Percentiles rank a stretch among this genome's conserved stretches.
Evolutionary conservation across 306 rosid species (phyloP).

Genomic region (Sindora glabra): DNA sequence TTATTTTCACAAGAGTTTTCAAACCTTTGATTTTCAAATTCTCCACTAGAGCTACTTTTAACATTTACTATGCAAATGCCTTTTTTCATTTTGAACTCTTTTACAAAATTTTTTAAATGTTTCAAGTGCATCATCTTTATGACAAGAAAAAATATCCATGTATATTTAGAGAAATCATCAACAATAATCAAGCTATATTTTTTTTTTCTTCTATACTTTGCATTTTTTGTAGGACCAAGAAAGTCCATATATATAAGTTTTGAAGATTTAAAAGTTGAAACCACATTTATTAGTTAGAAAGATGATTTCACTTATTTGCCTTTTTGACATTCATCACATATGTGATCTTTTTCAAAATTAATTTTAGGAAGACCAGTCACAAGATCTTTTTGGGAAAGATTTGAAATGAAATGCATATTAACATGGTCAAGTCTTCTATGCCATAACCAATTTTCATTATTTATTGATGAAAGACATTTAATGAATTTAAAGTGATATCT

Average conservation of each 20-base stretch:
- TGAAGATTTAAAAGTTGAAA: too few relatives aligned
- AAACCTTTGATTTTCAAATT: neutral
- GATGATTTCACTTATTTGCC: too few relatives aligned
- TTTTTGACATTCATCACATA: too few relatives aligned
- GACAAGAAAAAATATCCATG: neutral
- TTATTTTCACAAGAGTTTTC: neutral
- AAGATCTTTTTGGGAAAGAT: too few relatives aligned
- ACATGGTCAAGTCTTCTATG: too few relatives aligned
- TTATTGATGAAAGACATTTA: neutral
- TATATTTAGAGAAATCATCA: neutral
- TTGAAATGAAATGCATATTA: too few relatives aligned
- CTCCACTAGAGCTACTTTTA: neutral
- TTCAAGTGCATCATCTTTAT: neutral
- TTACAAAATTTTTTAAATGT: neutral
- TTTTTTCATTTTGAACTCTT: too few relatives aligned
- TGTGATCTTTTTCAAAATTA: too few relatives aligned
- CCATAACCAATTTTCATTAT: too few relatives aligned
- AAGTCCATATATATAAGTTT: neutral
- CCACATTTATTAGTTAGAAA: too few relatives aligned
- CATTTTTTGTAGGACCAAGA: neutral
- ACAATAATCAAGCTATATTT: neutral
- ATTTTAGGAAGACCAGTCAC: too few relatives aligned
- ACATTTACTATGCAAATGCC: neutral
- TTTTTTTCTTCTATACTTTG: neutral
- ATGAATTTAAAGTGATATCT: too few relatives aligned